Conservation (phyloP, 2,329 filamentous ascomycete species). For the Botrytis elliptica region DNA sequence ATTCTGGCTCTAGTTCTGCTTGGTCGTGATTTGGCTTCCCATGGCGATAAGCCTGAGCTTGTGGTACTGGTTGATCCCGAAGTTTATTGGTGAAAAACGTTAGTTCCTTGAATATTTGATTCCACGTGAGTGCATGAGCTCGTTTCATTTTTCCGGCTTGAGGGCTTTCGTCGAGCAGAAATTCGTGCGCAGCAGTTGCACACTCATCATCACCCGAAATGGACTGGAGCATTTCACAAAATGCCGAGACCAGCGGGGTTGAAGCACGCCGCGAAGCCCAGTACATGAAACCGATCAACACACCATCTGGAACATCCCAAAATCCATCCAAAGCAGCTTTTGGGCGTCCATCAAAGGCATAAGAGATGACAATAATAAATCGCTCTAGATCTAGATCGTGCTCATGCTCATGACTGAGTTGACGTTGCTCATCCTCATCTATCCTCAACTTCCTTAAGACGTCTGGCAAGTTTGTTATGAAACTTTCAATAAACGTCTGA, state of each 20-base stretch:
- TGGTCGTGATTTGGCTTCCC: slow-evolving; percentile 63
- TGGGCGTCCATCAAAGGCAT: slow-evolving; percentile 80
- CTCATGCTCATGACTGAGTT: slow-evolving; percentile 62
- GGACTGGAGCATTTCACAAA: slow-evolving; percentile 92
- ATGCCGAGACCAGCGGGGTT: slow-evolving; percentile 92
- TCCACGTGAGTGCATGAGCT: slow-evolving; percentile 84
- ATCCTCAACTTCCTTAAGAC: slow-evolving; percentile 79
- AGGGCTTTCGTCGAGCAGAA: slow-evolving; percentile 81
- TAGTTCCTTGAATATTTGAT: slow-evolving; percentile 87
- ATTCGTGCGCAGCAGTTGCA: slow-evolving; percentile 81
- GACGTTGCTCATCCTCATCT: slow-evolving; percentile 86
- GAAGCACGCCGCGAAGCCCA: slow-evolving; percentile 96
- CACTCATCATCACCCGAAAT: slow-evolving; percentile 81
- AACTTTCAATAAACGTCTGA: slow-evolving; percentile 84
- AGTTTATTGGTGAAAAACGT: slow-evolving; percentile 79
- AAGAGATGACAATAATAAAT: slow-evolving; percentile 89
- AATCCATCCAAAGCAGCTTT: slow-evolving; percentile 79
- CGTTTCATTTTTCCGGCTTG: slow-evolving; percentile 77
- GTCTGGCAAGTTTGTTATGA: slow-evolving; percentile 94
- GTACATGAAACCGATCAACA: slow-evolving; percentile 89
- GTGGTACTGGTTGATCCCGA: slow-evolving; percentile 65
- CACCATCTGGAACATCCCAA: slow-evolving; percentile 90
- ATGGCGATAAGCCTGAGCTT: slow-evolving; percentile 53
- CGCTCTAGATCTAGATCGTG: slow-evolving; percentile 78
- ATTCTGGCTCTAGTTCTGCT: slow-evolving; percentile 83